Evolutionary conservation across 2,329 filamentous ascomycete genomes (phyloP).

Genomic region (Leptosphaerulina australis): DNA sequence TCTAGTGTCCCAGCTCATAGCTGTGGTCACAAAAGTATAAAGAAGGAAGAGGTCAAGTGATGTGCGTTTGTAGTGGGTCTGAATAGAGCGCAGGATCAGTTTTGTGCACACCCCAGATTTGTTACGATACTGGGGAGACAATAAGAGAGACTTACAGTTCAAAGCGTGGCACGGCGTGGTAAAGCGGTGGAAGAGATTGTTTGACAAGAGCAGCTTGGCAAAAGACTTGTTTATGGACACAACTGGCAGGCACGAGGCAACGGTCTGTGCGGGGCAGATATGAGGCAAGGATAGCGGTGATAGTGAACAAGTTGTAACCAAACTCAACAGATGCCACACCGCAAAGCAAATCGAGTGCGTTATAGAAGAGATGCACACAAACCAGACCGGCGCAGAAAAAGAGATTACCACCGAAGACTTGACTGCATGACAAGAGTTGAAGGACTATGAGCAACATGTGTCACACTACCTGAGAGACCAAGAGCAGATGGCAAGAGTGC

Average conservation of each 20-base stretch:
- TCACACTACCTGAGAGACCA: neutral
- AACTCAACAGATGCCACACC: neutral
- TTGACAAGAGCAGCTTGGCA: neutral
- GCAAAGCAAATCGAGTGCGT: neutral
- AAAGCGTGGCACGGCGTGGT: neutral
- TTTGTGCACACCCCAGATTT: no score
- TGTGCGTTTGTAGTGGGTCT: neutral
- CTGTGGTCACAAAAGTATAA: neutral
- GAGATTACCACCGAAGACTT: no score
- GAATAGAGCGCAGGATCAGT: neutral
- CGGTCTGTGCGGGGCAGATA: constrained; percentile 11
- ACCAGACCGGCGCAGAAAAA: no score
- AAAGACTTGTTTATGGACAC: neutral
- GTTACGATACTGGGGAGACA: no score
- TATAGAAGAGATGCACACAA: neutral
- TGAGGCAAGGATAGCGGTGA: constrained; percentile 1
- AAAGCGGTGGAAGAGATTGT: neutral
- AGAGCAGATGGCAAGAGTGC: neutral
- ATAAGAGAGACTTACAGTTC: neutral
- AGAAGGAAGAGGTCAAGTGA: neutral
- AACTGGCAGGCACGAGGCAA: neutral
- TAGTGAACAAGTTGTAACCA: neutral
- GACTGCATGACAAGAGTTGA: neutral
- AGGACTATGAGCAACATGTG: neutral
- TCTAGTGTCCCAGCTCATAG: constrained; percentile 34